A percentile compares a stretch with the other conserved stretches of the same genome.
phyloP scores from a whole-genome alignment of 2,329 filamentous ascomycete species.

The Curvularia eragrostidis region DNA sequence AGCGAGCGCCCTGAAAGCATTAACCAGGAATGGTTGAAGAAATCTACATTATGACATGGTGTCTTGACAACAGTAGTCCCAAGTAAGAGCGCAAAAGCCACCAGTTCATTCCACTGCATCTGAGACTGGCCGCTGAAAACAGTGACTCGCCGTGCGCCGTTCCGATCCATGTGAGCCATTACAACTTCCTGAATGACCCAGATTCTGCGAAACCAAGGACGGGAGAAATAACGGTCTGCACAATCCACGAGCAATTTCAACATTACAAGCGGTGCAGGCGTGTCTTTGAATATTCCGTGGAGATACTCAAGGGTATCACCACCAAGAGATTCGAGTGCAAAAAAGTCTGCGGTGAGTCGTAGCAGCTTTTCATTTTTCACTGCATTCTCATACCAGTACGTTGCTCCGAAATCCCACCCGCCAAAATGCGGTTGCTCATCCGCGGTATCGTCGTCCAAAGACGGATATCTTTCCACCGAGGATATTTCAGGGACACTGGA shows the following conservation, averaged over 20 bases:
- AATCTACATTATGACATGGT: not conserved
- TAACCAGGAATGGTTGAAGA: conserved; percentile 1
- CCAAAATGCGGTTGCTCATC: not conserved
- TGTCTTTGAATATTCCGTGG: not conserved
- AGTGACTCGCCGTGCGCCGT: not conserved
- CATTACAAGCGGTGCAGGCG: not conserved
- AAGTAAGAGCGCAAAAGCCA: not conserved
- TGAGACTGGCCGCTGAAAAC: not conserved
- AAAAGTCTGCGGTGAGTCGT: not conserved
- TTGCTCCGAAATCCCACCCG: not conserved
- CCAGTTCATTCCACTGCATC: not conserved
- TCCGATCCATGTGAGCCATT: not conserved
- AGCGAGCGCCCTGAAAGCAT: not conserved
- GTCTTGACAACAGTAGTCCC: not conserved
- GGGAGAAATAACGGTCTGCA: not conserved
- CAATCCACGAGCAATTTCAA: not conserved
- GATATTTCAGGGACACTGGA: not conserved
- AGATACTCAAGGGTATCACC: not conserved
- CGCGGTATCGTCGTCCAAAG: not conserved
- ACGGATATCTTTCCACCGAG: not conserved
- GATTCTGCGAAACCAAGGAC: not conserved
- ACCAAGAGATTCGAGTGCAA: not conserved
- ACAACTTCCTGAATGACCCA: not conserved
- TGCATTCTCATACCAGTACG: not conserved
- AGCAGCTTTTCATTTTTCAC: not conserved